Conservation (phyloP, 1,284 basidiomycete species). For the Cutaneotrichosporon sp. region DNA sequence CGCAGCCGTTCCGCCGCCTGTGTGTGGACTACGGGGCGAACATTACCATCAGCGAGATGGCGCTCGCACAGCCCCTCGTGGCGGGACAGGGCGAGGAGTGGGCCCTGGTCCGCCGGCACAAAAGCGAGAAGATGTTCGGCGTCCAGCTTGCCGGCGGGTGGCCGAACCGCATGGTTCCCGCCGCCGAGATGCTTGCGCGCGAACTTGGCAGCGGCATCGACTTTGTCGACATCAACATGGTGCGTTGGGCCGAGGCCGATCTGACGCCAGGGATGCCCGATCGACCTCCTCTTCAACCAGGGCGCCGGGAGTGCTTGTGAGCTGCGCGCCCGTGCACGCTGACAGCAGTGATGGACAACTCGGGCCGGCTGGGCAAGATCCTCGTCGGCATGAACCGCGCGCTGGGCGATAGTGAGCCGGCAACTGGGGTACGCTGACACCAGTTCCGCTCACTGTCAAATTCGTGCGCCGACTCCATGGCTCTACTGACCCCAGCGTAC, state of each 20-base stretch:
- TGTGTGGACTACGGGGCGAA: conserved; percentile 84
- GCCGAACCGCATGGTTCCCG: conserved; percentile 56
- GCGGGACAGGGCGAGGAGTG: conserved; percentile 82
- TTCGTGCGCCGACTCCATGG: conserved; percentile 48
- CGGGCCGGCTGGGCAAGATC: conserved; percentile 77
- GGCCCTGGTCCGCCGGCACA: conserved; percentile 81
- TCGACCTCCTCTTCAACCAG: conserved; percentile 88
- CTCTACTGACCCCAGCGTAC: conserved; percentile 56
- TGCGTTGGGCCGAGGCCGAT: conserved; percentile 4
- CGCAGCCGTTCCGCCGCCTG: conserved; percentile 82
- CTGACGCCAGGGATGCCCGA: conserved; percentile 79
- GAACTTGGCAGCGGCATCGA: conserved; percentile 65
- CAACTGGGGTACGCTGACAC: neutral
- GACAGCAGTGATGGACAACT: conserved; percentile 69
- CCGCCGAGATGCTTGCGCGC: conserved; percentile 74
- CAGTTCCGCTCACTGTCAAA: conserved; percentile 87
- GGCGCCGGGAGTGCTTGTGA: conserved; percentile 79
- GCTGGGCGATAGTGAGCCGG: conserved; percentile 62
- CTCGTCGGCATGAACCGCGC: conserved; percentile 87
- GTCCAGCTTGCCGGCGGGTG: conserved; percentile 62
- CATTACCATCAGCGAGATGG: conserved; percentile 92
- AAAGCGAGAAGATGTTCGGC: conserved; percentile 83
- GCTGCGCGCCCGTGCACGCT: conserved; percentile 10
- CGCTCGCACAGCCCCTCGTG: conserved; percentile 73
- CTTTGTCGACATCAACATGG: conserved; percentile 82